Base-by-base conservation (phyloP, 306 rosid genomes). In the Prunus davidiana region DNA sequence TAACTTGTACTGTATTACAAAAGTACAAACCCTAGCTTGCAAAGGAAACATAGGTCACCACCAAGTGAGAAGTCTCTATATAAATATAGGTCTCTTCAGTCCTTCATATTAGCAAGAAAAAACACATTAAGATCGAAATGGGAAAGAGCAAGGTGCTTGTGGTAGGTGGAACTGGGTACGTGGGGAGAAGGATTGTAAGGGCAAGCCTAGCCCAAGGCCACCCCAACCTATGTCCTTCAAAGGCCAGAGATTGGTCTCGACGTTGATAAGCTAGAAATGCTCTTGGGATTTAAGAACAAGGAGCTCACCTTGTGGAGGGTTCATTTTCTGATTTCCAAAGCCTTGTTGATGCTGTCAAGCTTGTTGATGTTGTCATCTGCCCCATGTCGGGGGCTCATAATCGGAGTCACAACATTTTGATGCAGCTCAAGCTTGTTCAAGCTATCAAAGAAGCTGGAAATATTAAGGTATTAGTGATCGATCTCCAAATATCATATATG, bases 391-490 rank as follows among this genome's bases (percentile, higher is more conserved):
- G 97, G 0, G 96, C 84, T 43, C 98, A 92, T 71, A 85, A 86
- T 63, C 79, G 97, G 34, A 86, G 86, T 20, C 97, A 94, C 57
- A 92, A 85, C 76, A 16, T 92, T 38, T 30, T 94, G 78, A 2
- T 85, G 78, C 98, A 94, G 80, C 96, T 93, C 80, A 83, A 93
- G 75, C 98, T 93, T 16, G 90, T 91, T 5, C 84, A 88, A 32
- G 98, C 97, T 78, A 92, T 92, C 68, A 90, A 86, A 73, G 76
- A 61, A 69, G 96, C 98, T 0, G 97, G 96, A 41, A 94, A 94
- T 38, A 32, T 94, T 8, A 90, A 90, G 98, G 98, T 91, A 83
- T 55, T 12, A n/a, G 61, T n/a, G 41, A 34, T 34, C 41, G 41
- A 34, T 34, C 41, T 34, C 41, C 8, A 6, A 34, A 34, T 5